A percentile compares a stretch with the other conserved stretches of the same genome.
Conservation (phyloP, 2,329 filamentous ascomycete genomes). For the Epichloe uncinata region DNA sequence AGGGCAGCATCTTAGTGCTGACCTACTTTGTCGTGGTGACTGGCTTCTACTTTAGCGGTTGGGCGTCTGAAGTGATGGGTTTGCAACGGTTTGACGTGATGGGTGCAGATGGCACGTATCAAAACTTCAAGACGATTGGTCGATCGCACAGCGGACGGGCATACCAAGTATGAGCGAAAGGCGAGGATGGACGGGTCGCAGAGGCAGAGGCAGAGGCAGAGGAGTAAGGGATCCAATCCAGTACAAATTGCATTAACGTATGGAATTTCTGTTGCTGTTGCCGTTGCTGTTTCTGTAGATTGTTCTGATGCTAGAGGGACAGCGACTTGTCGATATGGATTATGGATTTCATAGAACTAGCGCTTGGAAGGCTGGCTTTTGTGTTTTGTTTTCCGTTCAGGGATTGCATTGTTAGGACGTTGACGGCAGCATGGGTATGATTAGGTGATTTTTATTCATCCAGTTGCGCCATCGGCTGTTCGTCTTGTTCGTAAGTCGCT, state of each 20-base stretch:
- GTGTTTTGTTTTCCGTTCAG: neutral
- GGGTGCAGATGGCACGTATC: slow-evolving; percentile 34
- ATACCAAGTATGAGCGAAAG: slow-evolving; percentile 8
- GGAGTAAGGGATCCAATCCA: neutral
- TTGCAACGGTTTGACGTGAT: slow-evolving; percentile 40
- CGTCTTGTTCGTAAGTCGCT: no score
- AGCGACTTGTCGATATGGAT: neutral
- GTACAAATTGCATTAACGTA: neutral
- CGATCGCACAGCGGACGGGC: slow-evolving; percentile 23
- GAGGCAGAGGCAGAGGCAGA: neutral
- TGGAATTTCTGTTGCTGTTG: neutral
- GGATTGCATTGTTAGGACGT: slow-evolving; percentile 1
- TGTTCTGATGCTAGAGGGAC: neutral
- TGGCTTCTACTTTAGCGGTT: slow-evolving; percentile 77
- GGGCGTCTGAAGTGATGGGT: slow-evolving; percentile 30
- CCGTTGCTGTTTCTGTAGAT: neutral
- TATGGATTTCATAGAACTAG: neutral
- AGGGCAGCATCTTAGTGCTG: slow-evolving; percentile 86
- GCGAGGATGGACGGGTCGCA: neutral
- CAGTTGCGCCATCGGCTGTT: no score
- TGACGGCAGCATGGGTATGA: neutral
- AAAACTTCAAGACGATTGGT: slow-evolving; percentile 41
- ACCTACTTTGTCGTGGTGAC: slow-evolving; percentile 86
- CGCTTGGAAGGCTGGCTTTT: neutral
- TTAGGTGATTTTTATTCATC: neutral